Evolutionary conservation across 352 stramenopile genomes (phyloP), one percentile per base, ranked within the genome.

Genomic region (Phytophthora cactorum): DNA sequence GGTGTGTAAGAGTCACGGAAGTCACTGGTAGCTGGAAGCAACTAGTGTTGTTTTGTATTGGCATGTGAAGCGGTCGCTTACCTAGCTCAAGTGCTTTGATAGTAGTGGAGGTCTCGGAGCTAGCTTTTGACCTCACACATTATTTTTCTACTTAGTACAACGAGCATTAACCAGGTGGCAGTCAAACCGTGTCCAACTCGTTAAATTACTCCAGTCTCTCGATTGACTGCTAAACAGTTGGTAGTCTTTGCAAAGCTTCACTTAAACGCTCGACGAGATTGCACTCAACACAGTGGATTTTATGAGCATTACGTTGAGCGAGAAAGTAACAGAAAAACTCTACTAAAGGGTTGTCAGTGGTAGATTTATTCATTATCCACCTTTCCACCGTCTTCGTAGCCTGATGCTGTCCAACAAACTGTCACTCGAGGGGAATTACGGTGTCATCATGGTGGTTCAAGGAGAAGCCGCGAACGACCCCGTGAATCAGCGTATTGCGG

Each of bases 351-450:
- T 28, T 77, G 1, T 74, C 70, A 3, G 43, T 77, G 11, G 59
- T 70, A n/a, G 55, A 77, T 41, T 34, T 72, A 51, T 77, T 77
- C 32, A 17, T 74, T 1, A 60, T 77, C 9, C 59, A 68, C 14
- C 68, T 63, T 5, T 77, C 6, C 29, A 49, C 5, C 65, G 56
- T 41, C 64, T 77, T 27, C 70, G 65, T 25, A 39, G 12, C 4
- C 12, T 53, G 11, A 39, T 53, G 2, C 12, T 39, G 15, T 5
- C 27, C 10, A 38, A 39, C 27, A 53, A 53, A 25, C 28, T 53
- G 29, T 25, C 47, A 39, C 25, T 53, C 14, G 47, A 53, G 5
- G 28, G 39, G 47, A 34, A 34, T 6, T 53, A 53, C 29, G 47
- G 47, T 25, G 27, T 53, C 5, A 14, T 53, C 47, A 53, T 41